A percentile compares a stretch with the other conserved stretches of the same genome.
Conservation (phyloP, 2,329 filamentous ascomycete genomes). For the Cadophora malorum region DNA sequence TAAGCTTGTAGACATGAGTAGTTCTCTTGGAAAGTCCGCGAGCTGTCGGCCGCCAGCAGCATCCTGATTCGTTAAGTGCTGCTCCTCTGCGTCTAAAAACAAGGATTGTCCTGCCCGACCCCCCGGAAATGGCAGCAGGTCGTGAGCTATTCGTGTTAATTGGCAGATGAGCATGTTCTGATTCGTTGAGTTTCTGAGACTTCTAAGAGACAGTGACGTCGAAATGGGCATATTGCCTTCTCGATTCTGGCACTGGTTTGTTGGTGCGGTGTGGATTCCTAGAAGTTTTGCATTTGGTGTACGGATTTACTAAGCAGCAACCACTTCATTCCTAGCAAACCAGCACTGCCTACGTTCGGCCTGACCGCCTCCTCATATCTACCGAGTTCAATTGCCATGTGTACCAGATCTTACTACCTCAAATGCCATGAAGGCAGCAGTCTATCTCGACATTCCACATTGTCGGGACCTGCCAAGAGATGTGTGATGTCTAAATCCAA, state of each 20-base stretch:
- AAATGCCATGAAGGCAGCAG: neutral
- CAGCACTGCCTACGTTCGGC: neutral
- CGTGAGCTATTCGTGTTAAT: conserved; percentile 1
- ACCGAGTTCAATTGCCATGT: neutral
- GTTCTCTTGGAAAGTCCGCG: neutral
- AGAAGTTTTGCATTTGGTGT: neutral
- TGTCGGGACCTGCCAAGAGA: conserved; percentile 13
- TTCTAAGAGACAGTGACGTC: conserved; percentile 15
- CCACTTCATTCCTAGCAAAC: neutral
- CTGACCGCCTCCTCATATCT: conserved; percentile 22
- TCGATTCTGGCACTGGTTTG: conserved; percentile 17
- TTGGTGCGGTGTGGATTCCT: conserved; percentile 22
- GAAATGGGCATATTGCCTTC: conserved; percentile 8
- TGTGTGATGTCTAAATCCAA: neutral
- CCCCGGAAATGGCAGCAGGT: conserved; percentile 1
- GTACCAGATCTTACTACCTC: neutral
- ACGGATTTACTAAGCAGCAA: neutral
- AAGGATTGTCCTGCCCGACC: neutral
- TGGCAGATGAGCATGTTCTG: neutral
- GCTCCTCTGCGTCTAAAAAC: neutral
- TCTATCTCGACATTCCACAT: conserved; percentile 13
- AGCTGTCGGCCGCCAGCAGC: conserved; percentile 11
- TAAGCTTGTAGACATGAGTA: conserved; percentile 15
- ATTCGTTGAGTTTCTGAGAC: conserved; percentile 1
- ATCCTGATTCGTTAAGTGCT: neutral